These are phyloP conservation scores for Multifurca ochricompacta DNA, from an alignment of 768 basidiomycete species.

Conservation along the genomic window DNA sequence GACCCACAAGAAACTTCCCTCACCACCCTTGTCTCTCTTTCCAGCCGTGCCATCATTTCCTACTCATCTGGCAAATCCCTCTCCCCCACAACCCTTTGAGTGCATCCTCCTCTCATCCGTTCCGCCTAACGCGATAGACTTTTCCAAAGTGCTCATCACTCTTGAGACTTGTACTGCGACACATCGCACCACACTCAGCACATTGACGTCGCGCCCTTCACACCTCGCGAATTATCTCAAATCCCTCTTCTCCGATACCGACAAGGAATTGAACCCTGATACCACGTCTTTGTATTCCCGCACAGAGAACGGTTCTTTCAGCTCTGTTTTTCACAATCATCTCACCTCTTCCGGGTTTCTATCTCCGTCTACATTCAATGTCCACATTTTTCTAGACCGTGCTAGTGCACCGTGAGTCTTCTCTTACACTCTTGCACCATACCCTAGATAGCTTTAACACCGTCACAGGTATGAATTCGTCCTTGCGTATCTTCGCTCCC, in stretches of 20 bases:
- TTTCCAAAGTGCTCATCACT: conserved; percentile 56
- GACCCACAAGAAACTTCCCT: conserved; percentile 24
- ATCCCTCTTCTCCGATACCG: conserved; percentile 27
- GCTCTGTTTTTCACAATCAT: conserved; percentile 51
- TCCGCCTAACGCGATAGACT: conserved; percentile 43
- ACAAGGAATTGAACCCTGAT: conserved; percentile 33
- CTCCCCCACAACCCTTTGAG: conserved; percentile 50
- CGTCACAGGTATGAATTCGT: conserved; percentile 58
- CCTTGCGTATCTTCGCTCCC: conserved; percentile 61
- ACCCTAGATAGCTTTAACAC: conserved; percentile 1
- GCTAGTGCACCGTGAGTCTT: conserved; percentile 69
- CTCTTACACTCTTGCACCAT: neutral
- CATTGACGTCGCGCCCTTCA: conserved; percentile 63
- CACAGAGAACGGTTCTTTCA: conserved; percentile 36
- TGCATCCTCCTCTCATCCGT: conserved; percentile 55
- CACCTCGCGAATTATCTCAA: conserved; percentile 40
- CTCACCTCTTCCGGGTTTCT: conserved; percentile 53
- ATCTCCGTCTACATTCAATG: conserved; percentile 33
- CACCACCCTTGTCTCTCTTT: conserved; percentile 28
- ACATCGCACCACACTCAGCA: conserved; percentile 56
- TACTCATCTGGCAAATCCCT: conserved; percentile 36
- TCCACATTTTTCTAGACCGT: conserved; percentile 75
- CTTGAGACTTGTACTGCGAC: conserved; percentile 67
- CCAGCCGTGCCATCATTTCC: conserved; percentile 45
- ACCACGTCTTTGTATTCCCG: conserved; percentile 51